phyloP scores from a whole-genome alignment of 306 rosid genomes.

The Crataegus laevigata region DNA sequence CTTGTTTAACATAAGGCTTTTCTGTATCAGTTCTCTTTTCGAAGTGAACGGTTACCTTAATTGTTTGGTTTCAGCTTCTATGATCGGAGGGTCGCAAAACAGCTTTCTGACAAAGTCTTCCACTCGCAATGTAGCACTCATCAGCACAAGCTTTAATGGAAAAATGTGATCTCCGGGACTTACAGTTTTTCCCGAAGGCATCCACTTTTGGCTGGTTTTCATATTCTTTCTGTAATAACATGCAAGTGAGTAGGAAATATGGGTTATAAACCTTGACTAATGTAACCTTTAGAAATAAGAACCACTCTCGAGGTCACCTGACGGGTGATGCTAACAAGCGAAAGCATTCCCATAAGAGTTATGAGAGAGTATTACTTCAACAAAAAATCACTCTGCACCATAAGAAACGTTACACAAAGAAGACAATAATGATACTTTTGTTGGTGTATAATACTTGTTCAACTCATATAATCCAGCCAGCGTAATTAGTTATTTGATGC shows the following conservation, averaged over 20 bases:
- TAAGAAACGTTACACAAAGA: background rate
- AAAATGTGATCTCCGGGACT: constrained; percentile 44
- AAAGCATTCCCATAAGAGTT: constrained; percentile 82
- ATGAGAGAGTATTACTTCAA: constrained; percentile 71
- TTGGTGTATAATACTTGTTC: no score
- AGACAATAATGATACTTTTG: background rate
- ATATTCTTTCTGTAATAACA: constrained; percentile 34
- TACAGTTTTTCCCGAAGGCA: constrained; percentile 45
- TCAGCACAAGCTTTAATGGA: constrained; percentile 83
- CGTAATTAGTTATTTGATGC: background rate
- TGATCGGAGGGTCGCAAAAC: constrained; percentile 53
- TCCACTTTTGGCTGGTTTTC: constrained; percentile 35
- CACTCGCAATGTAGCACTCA: constrained; percentile 86
- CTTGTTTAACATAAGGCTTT: constrained; percentile 60
- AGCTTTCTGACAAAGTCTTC: constrained; percentile 66
- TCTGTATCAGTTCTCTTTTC: constrained; percentile 56
- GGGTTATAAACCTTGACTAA: background rate
- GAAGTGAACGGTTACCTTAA: constrained; percentile 67
- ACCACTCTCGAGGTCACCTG: constrained; percentile 32
- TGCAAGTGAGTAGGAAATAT: background rate
- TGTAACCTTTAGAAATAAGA: background rate
- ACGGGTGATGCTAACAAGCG: constrained; percentile 50
- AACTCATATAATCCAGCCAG: no score
- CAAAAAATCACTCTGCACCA: constrained; percentile 59
- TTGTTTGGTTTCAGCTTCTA: constrained; percentile 76